These are phyloP conservation scores for Aaosphaeria arxii DNA, from an alignment of 2,329 filamentous ascomycete species.

Conservation along the genomic window DNA sequence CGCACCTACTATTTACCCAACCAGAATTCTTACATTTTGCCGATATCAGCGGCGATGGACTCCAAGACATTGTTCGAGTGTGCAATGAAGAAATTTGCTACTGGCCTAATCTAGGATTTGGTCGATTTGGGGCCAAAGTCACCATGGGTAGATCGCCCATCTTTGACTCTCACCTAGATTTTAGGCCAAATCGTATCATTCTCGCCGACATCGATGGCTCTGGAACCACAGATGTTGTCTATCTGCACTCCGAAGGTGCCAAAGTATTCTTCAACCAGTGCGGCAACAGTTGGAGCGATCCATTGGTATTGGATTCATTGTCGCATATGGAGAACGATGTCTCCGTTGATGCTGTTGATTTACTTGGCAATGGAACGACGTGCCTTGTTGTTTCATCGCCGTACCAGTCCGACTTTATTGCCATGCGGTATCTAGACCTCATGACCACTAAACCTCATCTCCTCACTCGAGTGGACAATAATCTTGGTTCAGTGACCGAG, in stretches of 20 bases:
- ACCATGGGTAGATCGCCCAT: not conserved
- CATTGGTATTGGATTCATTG: not conserved
- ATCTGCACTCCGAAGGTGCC: not conserved
- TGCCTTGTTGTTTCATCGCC: not conserved
- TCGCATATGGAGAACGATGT: not conserved
- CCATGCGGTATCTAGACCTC: not conserved
- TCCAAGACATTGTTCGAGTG: not conserved
- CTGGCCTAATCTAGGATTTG: not conserved
- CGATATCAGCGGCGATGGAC: not conserved
- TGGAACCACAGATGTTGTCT: not conserved
- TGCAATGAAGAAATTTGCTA: not conserved
- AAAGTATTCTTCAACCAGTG: not conserved
- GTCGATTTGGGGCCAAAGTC: not conserved
- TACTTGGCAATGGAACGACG: not conserved
- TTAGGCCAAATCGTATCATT: not conserved
- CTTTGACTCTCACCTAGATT: not conserved
- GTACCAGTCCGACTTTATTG: not conserved
- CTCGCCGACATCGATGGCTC: not conserved
- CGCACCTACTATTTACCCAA: no score
- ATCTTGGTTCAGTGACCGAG: not conserved
- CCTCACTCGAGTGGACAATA: not conserved
- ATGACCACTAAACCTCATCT: not conserved
- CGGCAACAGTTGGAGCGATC: not conserved
- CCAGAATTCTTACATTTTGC: not conserved
- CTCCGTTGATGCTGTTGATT: not conserved